Evolutionary conservation across 371 early-diverging fungal genomes (phyloP), one percentile per base, ranked within the genome.

Genomic region (Lichtheimia corymbifera): DNA sequence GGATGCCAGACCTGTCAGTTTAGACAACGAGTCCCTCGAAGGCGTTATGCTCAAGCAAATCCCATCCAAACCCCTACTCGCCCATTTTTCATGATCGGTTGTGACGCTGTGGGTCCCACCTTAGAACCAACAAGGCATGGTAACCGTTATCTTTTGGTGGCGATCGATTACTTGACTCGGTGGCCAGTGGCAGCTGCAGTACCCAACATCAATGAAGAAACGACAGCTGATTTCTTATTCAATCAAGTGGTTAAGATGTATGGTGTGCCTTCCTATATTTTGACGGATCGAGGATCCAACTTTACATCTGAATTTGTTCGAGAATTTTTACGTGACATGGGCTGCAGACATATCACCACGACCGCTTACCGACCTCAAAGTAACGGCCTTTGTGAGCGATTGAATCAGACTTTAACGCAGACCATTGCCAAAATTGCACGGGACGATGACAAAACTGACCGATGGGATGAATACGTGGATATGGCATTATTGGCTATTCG

Each of bases 151-250:
- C 55, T 70, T 0, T 41, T 74, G 0, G 66, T 66, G 12, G 68
- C 49, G n/a, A 44, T 74, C 0, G 66, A 66, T 45, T 60, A 68
- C 14, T 20, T 66, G 0, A 74, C 70, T 0, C 11, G 64, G 4
- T 74, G 58, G 60, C 70, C 70, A 1, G 20, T 70, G 1, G 62
- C 68, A 13, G 14, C 42, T 11, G 68, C 65, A 3, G 74, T 70
- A 0, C 58, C 58, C 0, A 27, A 62, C 22, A 22, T 22, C 22
- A 22, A 22, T 22, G 22, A 22, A 22, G 22, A 22, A 22, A 22
- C 22, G 2, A 22, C 22, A 22, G 22, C 22, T 22, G 22, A 22
- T 22, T 22, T 22, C 2, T 2, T 22, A 22, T 22, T 22, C 22
- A 22, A 22, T 22, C 22, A 22, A 22, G 22, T 22, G 22, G 22